Percentiles rank a stretch among this genome's conserved stretches.
Evolutionary conservation across 2,329 filamentous ascomycete genomes (phyloP).

Genomic region (Lomentospora prolificans): DNA sequence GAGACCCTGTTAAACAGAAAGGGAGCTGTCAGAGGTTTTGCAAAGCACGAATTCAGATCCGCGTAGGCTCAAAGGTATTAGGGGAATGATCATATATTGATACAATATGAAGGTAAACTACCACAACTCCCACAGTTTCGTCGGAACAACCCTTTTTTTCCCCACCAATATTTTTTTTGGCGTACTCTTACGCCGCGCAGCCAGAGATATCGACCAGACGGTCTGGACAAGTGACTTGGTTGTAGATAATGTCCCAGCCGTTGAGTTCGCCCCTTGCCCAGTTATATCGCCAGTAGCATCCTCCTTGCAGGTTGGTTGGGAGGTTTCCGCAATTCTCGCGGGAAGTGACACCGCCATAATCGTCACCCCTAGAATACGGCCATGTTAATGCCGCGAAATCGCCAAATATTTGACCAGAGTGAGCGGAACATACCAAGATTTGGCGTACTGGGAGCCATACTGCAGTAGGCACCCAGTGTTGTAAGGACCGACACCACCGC

Average conservation of each 20-base stretch:
- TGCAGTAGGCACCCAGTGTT: neutral
- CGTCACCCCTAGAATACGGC: neutral
- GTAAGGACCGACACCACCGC: slow-evolving; percentile 9
- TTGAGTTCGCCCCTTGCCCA: slow-evolving; percentile 7
- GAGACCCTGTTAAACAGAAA: too few species aligned
- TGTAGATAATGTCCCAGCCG: slow-evolving; percentile 5
- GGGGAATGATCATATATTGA: too few species aligned
- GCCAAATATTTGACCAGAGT: too few species aligned
- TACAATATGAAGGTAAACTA: too few species aligned
- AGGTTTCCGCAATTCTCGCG: slow-evolving; percentile 4
- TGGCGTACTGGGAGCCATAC: neutral
- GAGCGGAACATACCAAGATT: slow-evolving; percentile 3
- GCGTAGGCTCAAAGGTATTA: too few species aligned
- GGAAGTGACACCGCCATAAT: neutral
- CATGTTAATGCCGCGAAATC: too few species aligned
- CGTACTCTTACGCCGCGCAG: slow-evolving; percentile 1
- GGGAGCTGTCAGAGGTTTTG: too few species aligned
- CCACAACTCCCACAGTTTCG: too few species aligned
- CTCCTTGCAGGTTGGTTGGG: slow-evolving; percentile 4
- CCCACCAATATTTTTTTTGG: too few species aligned
- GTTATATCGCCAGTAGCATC: slow-evolving; percentile 9
- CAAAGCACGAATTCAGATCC: too few species aligned
- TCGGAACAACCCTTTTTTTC: too few species aligned
- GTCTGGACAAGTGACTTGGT: neutral
- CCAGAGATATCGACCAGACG: slow-evolving; percentile 6